phyloP scores from a whole-genome alignment of 129 eudicot genomes.

The Lonicera japonica region DNA sequence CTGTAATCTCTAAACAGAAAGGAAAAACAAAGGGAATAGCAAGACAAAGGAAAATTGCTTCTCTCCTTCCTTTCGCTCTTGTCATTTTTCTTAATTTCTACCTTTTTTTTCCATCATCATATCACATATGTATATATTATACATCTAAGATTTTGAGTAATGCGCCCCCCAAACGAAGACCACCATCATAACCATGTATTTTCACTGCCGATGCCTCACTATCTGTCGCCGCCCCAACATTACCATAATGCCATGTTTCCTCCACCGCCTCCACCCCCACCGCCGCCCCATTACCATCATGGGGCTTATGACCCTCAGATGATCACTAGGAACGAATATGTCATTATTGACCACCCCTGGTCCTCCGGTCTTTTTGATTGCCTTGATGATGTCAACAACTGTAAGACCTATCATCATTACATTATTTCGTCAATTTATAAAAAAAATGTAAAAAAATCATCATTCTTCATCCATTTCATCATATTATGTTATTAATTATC shows the following conservation, averaged over 20 bases:
- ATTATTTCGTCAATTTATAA: background rate
- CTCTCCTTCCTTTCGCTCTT: no score
- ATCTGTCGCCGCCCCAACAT: background rate
- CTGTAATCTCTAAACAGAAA: no score
- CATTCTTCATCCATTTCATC: no score
- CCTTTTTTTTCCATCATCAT: no score
- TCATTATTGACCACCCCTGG: conserved; percentile 37
- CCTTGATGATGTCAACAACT: conserved; percentile 33
- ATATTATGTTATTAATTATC: background rate
- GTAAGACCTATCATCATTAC: conserved; percentile 16
- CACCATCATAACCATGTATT: background rate
- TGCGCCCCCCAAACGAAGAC: background rate
- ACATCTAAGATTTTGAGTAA: no score
- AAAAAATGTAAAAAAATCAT: no score
- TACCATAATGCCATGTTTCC: background rate
- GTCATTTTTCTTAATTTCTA: no score
- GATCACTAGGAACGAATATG: background rate
- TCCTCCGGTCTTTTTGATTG: conserved; percentile 50
- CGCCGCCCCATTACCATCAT: conserved; percentile 6
- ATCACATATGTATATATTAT: no score
- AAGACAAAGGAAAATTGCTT: no score
- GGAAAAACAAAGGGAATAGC: no score
- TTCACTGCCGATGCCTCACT: background rate
- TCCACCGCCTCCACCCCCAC: conserved; percentile 12
- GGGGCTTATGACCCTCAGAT: background rate